Evolutionary conservation across 2,329 filamentous ascomycete species (phyloP).

Genomic region (Calonectria fujianensis): DNA sequence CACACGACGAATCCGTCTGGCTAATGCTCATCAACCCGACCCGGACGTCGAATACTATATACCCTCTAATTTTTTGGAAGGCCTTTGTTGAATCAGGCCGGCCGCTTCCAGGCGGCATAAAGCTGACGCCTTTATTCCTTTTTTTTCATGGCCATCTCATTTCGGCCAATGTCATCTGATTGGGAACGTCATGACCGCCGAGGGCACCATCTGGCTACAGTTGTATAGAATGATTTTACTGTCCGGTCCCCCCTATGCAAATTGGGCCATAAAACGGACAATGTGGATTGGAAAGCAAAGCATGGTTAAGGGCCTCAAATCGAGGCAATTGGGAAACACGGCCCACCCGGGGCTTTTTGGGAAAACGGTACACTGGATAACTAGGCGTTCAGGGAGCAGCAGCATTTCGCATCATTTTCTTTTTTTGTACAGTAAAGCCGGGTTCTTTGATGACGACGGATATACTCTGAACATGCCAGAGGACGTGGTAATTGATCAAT

Average conservation of each 20-base stretch:
- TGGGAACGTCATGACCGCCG: neutral
- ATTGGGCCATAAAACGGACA: conserved; percentile 5
- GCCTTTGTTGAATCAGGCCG: neutral
- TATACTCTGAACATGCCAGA: conserved; percentile 1
- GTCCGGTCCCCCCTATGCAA: conserved; percentile 6
- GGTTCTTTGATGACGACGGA: conserved; percentile 5
- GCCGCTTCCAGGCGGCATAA: neutral
- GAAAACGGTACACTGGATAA: neutral
- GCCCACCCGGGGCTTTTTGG: neutral
- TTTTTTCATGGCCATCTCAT: neutral
- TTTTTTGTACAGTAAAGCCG: conserved; percentile 2
- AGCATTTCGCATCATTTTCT: neutral
- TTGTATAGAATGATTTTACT: conserved; percentile 12
- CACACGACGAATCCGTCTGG: neutral
- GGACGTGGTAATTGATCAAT: conserved; percentile 15
- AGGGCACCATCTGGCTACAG: neutral
- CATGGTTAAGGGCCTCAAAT: neutral
- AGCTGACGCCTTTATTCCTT: neutral
- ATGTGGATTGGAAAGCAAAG: conserved; percentile 6
- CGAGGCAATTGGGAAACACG: conserved; percentile 3
- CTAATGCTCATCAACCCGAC: neutral
- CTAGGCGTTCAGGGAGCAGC: conserved; percentile 7
- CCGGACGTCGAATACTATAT: neutral
- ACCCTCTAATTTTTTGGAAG: conserved; percentile 2
- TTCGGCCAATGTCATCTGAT: neutral